Evolutionary conservation across 2,329 filamentous ascomycete genomes (phyloP).

Genomic region (Epichloe hybrida): DNA sequence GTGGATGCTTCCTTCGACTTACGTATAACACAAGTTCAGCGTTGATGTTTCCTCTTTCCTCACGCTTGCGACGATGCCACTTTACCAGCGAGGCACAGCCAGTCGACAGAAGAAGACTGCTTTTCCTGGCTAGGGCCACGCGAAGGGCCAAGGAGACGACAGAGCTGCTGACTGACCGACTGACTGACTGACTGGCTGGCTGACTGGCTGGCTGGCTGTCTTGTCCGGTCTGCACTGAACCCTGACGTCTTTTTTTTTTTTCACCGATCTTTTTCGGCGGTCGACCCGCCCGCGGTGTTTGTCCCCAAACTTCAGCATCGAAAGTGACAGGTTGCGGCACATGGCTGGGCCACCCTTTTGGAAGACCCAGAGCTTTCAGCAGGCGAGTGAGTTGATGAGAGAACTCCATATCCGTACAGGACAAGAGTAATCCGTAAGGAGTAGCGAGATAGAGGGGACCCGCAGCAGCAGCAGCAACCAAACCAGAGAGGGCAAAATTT

Average conservation of each 20-base stretch:
- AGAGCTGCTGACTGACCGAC: not conserved
- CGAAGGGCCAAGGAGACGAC: not conserved
- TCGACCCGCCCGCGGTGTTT: not conserved
- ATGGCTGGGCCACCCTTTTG: not conserved
- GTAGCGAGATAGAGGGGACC: not conserved
- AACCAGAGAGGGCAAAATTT: not conserved
- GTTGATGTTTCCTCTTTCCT: slow-evolving; percentile 18
- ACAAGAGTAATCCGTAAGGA: not conserved
- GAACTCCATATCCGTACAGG: not conserved
- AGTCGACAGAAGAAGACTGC: not conserved
- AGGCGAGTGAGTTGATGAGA: not conserved
- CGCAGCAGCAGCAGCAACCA: not conserved
- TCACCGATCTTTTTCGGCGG: slow-evolving; percentile 5
- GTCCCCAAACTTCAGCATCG: not conserved
- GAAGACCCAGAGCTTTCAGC: not conserved
- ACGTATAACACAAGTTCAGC: slow-evolving; percentile 5
- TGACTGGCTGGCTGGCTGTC: not conserved
- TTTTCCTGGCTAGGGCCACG: not conserved
- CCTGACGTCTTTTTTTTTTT: not conserved
- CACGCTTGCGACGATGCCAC: slow-evolving; percentile 4
- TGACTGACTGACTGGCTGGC: not conserved
- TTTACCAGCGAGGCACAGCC: not conserved
- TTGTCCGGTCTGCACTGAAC: not conserved
- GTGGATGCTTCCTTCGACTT: slow-evolving; percentile 1
- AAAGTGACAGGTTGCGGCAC: not conserved